Percentiles rank a stretch among this genome's conserved stretches.
phyloP scores from a whole-genome alignment of 2,329 filamentous ascomycete genomes.

The Cladorrhinum sp. region DNA sequence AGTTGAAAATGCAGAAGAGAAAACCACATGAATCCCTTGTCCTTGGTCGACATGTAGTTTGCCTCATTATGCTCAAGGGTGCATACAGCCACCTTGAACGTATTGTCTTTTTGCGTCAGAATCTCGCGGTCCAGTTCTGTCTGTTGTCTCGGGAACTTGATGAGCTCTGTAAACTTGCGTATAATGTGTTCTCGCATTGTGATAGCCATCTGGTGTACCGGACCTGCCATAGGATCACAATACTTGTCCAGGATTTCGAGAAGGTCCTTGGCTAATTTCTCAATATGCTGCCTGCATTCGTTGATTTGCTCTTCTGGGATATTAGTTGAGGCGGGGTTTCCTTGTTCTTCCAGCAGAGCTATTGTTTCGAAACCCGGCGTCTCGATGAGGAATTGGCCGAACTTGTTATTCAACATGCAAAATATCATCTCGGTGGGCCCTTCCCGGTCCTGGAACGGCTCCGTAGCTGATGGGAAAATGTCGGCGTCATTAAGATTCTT shows the following conservation, averaged over 20 bases:
- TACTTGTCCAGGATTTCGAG: constrained; percentile 47
- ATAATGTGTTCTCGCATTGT: constrained; percentile 46
- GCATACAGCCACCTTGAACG: constrained; percentile 54
- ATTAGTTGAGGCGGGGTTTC: constrained; percentile 24
- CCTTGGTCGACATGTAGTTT: constrained; percentile 42
- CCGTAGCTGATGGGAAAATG: constrained; percentile 51
- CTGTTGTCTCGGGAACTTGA: constrained; percentile 45
- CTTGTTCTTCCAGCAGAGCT: constrained; percentile 42
- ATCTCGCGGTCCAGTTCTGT: constrained; percentile 51
- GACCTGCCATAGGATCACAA: constrained; percentile 51
- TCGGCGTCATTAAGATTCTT: constrained; percentile 59
- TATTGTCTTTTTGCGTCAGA: constrained; percentile 47
- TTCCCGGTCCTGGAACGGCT: constrained; percentile 50
- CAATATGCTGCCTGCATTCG: constrained; percentile 42
- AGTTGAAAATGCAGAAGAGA: constrained; percentile 53
- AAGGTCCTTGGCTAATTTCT: constrained; percentile 43
- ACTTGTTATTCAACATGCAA: constrained; percentile 48
- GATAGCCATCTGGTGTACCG: constrained; percentile 50
- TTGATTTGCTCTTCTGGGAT: constrained; percentile 36
- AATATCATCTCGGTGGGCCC: constrained; percentile 62
- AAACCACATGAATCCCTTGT: constrained; percentile 55
- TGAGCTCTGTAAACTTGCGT: constrained; percentile 47
- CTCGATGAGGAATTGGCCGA: constrained; percentile 50
- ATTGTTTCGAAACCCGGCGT: constrained; percentile 49
- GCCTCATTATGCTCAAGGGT: constrained; percentile 47